Base-by-base conservation (phyloP, 2,329 filamentous ascomycete genomes). In the Elsinoe fawcettii region DNA sequence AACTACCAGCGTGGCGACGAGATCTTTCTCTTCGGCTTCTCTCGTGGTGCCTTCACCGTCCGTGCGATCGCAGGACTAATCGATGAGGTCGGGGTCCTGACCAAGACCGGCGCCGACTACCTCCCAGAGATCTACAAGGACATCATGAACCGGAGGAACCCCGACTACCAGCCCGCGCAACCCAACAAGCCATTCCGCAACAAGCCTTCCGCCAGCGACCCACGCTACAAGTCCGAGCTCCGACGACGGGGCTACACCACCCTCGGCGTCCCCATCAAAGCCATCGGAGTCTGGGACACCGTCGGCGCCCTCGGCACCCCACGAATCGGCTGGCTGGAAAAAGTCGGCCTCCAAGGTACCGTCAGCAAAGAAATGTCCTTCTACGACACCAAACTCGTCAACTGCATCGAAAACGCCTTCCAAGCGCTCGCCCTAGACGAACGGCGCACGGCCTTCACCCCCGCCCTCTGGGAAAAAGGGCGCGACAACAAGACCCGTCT, bases 341-440 rank as follows among this genome's bases (percentile, higher is more conserved):
- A 68, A 34, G 34, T 70, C 2, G 69, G 69, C 5, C 55, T 72
- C 12, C 69, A 71, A 56, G 66, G 64, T 12, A 63, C 59, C 7
- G 61, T 62, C 1, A 66, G 66, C 59, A 69, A 67, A 43, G 65
- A 72, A n/a, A 71, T 74, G 43, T 60, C 66, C 1, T 79, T 78
- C 62, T 75, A 77, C 64, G 75, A 80, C 63, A 79, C 77, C 0
- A 71, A 73, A 16, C 62, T 76, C 0, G 66, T 64, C 2, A 64
- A 69, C 18, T 66, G 69, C 49, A 69, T 75, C 25, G 69, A 71
- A 37, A 71, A 74, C 51, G 74, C 74, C 1, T 81, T 80, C 60
- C 79, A 82, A 43, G 79, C 78, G 0, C 67, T 82, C 0, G 78
- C 78, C 1, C 70, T 82, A 0, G 79, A 82, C 47, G 79, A 82